Base-by-base conservation (phyloP, 371 early-diverging fungal genomes). In the Synchytrium microbalum region DNA sequence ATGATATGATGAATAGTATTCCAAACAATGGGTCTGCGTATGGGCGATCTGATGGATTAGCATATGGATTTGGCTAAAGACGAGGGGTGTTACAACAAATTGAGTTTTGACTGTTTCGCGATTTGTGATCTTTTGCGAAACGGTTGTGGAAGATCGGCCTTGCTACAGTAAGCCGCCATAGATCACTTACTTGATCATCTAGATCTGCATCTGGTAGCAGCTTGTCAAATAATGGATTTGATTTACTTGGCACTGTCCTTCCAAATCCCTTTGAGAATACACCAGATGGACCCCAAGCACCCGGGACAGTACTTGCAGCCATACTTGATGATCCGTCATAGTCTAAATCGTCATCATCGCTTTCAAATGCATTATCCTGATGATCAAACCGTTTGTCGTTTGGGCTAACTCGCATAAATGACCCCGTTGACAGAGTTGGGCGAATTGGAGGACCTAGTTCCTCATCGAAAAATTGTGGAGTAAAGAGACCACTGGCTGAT, bases 11-110 rank as follows among this genome's bases (percentile, higher is more conserved):
- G 61, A 60, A 69, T 2, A 69, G 52, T 26, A 60, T 24, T 1
- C 61, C 29, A 52, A 69, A 69, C 8, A 54, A 19, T n/a, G 63
- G 51, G 60, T 69, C 69, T 63, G 61, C 32, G 26, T 63, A 58
- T 25, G 31, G 24, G 19, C 67, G 61, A 38, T 62, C 51, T 28
- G 28, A 14, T 0, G 63, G 67, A 14, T 67, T 58, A 28, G 28
- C 56, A 31, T 56, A 63, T 38, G 46, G 19, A 38, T 38, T 38
- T 5, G 19, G 10, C 46, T 38, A 19, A 38, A 38, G 46, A 19
- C 19, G 46, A 5, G 46, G 19, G 46, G 46, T 38, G 19, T 38
- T 5, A n/a, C n/a, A n/a, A n/a, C n/a, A n/a, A n/a, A n/a, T n/a
- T n/a, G n/a, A n/a, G n/a, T n/a, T n/a, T n/a, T n/a, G n/a, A n/a